Base-by-base conservation (phyloP, 2,329 filamentous ascomycete genomes). In the Cladosporium sp. region DNA sequence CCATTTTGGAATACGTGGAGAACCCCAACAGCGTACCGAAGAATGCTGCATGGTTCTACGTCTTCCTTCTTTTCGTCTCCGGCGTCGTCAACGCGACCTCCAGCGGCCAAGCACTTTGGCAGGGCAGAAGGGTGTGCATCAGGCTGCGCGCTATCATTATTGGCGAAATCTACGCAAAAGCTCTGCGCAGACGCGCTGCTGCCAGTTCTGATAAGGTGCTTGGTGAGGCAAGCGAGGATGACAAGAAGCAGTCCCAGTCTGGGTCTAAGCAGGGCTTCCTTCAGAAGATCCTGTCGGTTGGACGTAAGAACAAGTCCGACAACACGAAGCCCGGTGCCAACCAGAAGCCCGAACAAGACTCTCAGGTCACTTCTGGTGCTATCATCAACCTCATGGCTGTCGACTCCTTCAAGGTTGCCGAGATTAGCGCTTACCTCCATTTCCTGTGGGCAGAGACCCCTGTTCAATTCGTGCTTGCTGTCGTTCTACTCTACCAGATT, bases 341-440 rank as follows among this genome's bases (percentile, higher is more conserved):
- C 33, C 52, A 57, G 13, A 58, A 62, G 20, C 48, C 58, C 61
- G 18, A 61, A 63, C 42, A 27, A 6, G 49, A 51, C 32, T 54
- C 62, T 0, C 89, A 95, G 71, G 92, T 90, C 33, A 96, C 93
- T 54, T 78, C 94, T 43, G 93, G 94, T 55, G 95, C 93, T n/a
- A 96, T 98, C 62, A 98, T 98, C 74, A 98, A 97, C 68, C 76
- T 98, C 57, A 98, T 98, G 93, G 94, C 93, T 9, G 94, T 98
- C 35, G 94, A 98, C 73, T 96, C 92, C 41, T 97, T 97, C 81
- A 98, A 98, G 72, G 89, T 98, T 49, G 87, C 88, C 55, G 93
- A 98, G 66, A 85, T 95, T 52, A 93, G 89, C 32, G 87, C 92
- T 0, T 98, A 98, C 66, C 75, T 98, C 27, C 93, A 98, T 69